These are phyloP conservation scores for Nicotiana undulata DNA, from an alignment of 257 asterid species.

Conservation along the genomic window DNA sequence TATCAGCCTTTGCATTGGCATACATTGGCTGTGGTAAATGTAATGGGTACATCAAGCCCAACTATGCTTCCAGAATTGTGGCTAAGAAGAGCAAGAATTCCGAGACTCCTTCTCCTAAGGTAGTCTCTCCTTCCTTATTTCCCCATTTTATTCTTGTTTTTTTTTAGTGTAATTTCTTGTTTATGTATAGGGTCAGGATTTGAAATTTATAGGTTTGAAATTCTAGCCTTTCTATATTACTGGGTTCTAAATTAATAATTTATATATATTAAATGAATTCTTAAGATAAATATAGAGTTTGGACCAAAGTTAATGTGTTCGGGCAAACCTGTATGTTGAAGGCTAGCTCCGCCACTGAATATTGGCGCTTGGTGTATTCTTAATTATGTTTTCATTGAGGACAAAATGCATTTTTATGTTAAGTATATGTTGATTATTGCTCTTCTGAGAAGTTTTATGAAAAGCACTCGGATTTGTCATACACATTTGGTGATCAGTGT, in stretches of 20 bases:
- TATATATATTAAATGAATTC: too few relatives aligned
- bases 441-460: background rate
- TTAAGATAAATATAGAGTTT: too few relatives aligned
- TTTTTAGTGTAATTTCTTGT: background rate
- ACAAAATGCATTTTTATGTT: background rate
- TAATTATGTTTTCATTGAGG: background rate
- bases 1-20: constrained; percentile 27
- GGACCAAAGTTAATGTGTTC: too few relatives aligned
- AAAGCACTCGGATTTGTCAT: background rate
- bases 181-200: too few relatives aligned
- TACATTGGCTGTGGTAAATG: constrained; percentile 17
- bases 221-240: too few relatives aligned
- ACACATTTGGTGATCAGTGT: background rate
- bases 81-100: constrained; percentile 63
- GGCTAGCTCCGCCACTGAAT: background rate
- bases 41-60: constrained; percentile 8
- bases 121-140: constrained; percentile 6
- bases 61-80: constrained; percentile 37
- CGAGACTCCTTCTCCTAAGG: constrained; percentile 52
- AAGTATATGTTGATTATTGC: background rate
- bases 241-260: too few relatives aligned
- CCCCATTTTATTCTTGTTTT: background rate
- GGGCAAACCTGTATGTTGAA: too few relatives aligned
- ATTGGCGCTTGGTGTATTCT: background rate
- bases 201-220: too few relatives aligned